Base-by-base conservation (phyloP, 1,139 yeast species). In the Pichia sp. region DNA sequence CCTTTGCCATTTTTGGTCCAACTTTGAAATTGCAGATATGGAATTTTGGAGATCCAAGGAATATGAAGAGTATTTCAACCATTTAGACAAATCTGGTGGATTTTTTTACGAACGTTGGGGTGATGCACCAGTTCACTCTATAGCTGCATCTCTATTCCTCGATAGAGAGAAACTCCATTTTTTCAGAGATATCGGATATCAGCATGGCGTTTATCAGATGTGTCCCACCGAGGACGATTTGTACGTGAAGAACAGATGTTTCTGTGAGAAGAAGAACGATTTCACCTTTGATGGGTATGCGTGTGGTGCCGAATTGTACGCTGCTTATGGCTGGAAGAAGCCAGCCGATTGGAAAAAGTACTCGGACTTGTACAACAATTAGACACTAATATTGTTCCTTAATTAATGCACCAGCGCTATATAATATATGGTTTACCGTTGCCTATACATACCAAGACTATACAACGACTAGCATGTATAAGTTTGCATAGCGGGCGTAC, bases 91-190 rank as follows among this genome's bases (percentile, higher is more conserved):
- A 32, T 55, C 69, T 0, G 79, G 79, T 13, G 80, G 79, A 1
- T 74, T 74, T 46, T 74, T 71, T 51, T 72, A 72, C 51, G 81
- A 74, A 47, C 56, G 78, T 50, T 74, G 81, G 81, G 77, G 78
- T 5, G 79, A 72, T 51, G 77, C 80, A 0, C 78, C 80, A 3
- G 59, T 74, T 32, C 77, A 74, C 50, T 72, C 80, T 3, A 63
- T 75, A 37, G 81, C 75, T 1, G 76, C 69, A 5, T 55, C 77
- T 0, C 56, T 74, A 27, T 65, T 74, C 44, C 59, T 67, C 37
- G 64, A 68, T 32, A 60, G 56, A 33, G 62, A 61, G 31, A 54
- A 69, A 44, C 56, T 74, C 13, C 79, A 73, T 50, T 72, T 67
- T 50, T 71, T 75, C 48, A 69, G 67, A 32, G 73, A 72, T 44